Conservation (phyloP, 2,329 filamentous ascomycete genomes). For the Lomentospora prolificans region DNA sequence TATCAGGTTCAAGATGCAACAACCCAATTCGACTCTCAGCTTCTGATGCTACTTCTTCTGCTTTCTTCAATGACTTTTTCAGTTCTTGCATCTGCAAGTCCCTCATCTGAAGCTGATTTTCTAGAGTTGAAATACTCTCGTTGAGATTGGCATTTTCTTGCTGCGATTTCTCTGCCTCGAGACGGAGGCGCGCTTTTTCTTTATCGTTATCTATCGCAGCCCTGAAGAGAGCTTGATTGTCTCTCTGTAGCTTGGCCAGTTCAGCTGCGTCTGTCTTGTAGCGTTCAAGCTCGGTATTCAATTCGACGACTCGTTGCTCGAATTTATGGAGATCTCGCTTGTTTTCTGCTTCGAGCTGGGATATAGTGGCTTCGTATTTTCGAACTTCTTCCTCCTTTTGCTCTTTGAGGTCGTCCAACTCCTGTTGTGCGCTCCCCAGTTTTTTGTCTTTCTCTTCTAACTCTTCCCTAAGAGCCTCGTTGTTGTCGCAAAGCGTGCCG, state of each 20-base stretch:
- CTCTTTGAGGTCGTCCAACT: neutral
- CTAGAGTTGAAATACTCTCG: too few species aligned
- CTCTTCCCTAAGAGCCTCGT: neutral
- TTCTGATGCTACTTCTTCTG: too few species aligned
- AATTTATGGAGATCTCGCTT: neutral
- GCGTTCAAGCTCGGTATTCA: neutral
- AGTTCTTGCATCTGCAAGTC: too few species aligned
- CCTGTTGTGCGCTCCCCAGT: neutral
- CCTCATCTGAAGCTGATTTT: too few species aligned
- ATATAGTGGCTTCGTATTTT: neutral
- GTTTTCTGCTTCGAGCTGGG: neutral
- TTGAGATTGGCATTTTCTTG: too few species aligned
- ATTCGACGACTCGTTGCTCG: neutral
- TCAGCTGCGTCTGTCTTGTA: neutral
- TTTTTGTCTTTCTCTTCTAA: neutral
- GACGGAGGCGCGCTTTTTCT: neutral
- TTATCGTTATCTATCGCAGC: neutral
- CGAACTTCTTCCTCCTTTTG: too few species aligned
- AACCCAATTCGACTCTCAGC: too few species aligned
- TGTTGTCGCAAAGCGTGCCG: neutral
- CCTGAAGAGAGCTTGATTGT: neutral
- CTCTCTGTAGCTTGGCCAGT: neutral
- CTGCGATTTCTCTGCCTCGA: too few species aligned
- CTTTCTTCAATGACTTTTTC: too few species aligned
- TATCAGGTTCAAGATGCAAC: too few species aligned